phyloP scores from a whole-genome alignment of 225 moss, liverwort and hornwort species.

The Marchantia paleacea region DNA sequence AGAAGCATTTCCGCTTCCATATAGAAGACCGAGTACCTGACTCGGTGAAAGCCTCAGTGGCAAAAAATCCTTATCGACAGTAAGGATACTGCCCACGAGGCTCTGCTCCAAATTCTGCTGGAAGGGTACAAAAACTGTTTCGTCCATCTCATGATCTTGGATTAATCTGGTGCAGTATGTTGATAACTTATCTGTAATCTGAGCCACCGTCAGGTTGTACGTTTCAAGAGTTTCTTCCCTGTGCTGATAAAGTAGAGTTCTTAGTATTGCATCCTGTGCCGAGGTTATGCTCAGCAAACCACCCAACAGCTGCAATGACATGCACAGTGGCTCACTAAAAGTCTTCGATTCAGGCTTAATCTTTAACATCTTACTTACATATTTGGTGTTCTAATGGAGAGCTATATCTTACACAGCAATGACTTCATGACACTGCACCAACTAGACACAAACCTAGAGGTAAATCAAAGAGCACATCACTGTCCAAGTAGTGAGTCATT shows the following conservation, averaged over 20 bases:
- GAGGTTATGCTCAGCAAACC: conserved; percentile 26
- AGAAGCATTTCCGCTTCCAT: conserved; percentile 62
- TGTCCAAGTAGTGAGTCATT: too few relatives aligned
- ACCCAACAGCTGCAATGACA: conserved; percentile 22
- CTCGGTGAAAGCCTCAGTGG: conserved; percentile 16
- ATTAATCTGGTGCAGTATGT: conserved; percentile 37
- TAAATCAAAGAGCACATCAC: too few relatives aligned
- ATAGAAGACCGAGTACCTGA: conserved; percentile 53
- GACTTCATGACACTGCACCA: too few relatives aligned
- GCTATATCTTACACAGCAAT: too few relatives aligned
- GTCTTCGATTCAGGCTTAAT: background rate
- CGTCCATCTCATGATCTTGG: conserved; percentile 21
- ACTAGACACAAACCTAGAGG: too few relatives aligned
- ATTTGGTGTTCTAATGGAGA: too few relatives aligned
- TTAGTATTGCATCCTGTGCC: conserved; percentile 26
- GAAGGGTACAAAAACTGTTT: conserved; percentile 31
- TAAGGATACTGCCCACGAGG: conserved; percentile 44
- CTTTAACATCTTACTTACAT: too few relatives aligned
- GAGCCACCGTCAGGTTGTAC: conserved; percentile 20
- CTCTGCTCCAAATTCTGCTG: conserved; percentile 36
- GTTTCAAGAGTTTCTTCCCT: background rate
- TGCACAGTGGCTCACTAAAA: background rate
- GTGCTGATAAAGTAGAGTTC: conserved; percentile 21
- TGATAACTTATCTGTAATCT: conserved; percentile 35
- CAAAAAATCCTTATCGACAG: conserved; percentile 41